Evolutionary conservation across 2,329 filamentous ascomycete genomes (phyloP), one percentile per base, ranked within the genome.

Genomic region (Pseudogymnoascus sp.): DNA sequence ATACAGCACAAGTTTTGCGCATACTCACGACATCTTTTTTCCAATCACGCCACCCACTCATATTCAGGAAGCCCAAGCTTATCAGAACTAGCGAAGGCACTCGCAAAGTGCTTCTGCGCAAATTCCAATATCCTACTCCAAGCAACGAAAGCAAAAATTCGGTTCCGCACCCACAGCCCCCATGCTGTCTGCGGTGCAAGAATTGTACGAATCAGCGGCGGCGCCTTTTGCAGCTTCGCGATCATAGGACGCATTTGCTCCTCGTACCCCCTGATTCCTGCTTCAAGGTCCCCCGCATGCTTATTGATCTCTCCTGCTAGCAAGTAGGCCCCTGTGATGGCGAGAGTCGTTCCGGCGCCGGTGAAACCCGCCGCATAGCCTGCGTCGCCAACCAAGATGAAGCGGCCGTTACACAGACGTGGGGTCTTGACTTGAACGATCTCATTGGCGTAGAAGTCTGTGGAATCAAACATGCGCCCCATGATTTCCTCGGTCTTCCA

Each of bases 161-260:
- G 64, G 59, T 82, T 80, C 26, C 80, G 71, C 23, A 81, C 1
- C 76, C 77, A 76, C 16, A 81, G 70, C 0, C 76, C 78, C 76
- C 76, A 79, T 5, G 69, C 70, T 6, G 77, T 78, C 69, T 80
- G 77, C n/a, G 79, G 79, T 6, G 74, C 76, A 21, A 81, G 37
- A 26, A 80, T 63, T 1, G 65, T 65, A 5, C 71, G 71, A 1
- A 80, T 61, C 0, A 75, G 62, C 1, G 74, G 71, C 36, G 65
- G 63, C 60, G 61, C 69, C 57, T 72, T 72, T 54, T 74, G 72
- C 66, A 74, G 39, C 14, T 51, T 51, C 14, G 45, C 8, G 14
- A 51, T 31, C 4, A 77, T 68, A 4, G 76, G 74, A 40, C 71
- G 70, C 70, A 78, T 75, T 63, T 62, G 66, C 66, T 73, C 68